Evolutionary conservation across 1,284 basidiomycete genomes (phyloP), one percentile per base, ranked within the genome.

Genomic region (Cutaneotrichosporon spelunceum): DNA sequence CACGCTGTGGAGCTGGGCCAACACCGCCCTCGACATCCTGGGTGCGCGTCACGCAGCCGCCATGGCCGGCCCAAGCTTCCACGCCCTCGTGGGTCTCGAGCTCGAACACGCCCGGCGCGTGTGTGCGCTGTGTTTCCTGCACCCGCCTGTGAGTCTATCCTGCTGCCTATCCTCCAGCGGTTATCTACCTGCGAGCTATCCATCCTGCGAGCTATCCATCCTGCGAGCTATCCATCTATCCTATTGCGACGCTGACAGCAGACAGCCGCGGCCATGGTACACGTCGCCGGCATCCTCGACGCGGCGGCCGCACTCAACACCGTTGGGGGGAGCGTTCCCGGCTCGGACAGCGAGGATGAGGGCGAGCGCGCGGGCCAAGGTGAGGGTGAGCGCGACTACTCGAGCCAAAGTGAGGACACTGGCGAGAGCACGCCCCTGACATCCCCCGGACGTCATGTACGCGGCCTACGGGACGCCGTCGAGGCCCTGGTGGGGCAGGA

Each of bases 11-110:
- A 85, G 85, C 66, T 91, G 90, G 75, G 74, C 92, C 45, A 86
- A 85, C 45, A 88, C 86, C 29, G 89, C 90, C 61, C 63, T 86
- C 68, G 66, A 64, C 4, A 53, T 59, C 13, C 45, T 59, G 11
- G 56, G 53, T 24, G 16, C 3, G 0, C 53, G 30, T 0, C 70
- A 61, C 68, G 86, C 87, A 52, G 75, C 82, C 2, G 78, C 76
- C 4, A 80, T 92, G 49, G 72, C 79, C 29, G 85, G 84, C 2
- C 82, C 80, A 50, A 89, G 89, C 2, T 79, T 93, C 16, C 88
- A 91, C 68, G 86, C 88, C 57, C 87, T 91, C 81, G 88, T 92
- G 55, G 75, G 78, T 26, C 67, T 87, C 4, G 90, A 93, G 70
- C 81, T 86, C 29, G 82, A 84, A 44, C 86, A 92, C 68, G 80